Percentiles rank a stretch among this genome's conserved stretches.
These are phyloP conservation scores for Trichoderma breve DNA, from an alignment of 2,329 filamentous ascomycete genomes.

Conservation along the genomic window DNA sequence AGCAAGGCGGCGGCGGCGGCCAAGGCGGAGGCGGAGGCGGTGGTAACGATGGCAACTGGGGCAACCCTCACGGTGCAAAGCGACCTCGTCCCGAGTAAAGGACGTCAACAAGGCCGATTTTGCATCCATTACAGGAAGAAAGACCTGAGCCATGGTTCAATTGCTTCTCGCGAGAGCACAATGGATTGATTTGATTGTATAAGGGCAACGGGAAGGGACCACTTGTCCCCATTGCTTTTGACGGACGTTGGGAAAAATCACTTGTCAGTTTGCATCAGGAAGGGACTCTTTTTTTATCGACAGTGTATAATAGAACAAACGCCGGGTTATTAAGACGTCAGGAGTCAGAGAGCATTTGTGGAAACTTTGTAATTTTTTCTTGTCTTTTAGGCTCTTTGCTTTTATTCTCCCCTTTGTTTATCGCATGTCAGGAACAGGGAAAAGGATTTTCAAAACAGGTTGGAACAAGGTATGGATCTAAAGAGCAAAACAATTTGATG, in stretches of 20 bases:
- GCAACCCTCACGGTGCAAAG: conserved; percentile 81
- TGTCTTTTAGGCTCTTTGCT: neutral
- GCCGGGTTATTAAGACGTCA: conserved; percentile 12
- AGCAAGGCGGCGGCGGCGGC: conserved; percentile 43
- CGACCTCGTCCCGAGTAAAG: conserved; percentile 68
- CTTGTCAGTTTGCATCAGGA: conserved; percentile 8
- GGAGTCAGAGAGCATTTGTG: conserved; percentile 6
- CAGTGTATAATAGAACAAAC: conserved; percentile 21
- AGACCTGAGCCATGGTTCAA: neutral
- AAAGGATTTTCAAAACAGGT: neutral
- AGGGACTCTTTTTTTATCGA: neutral
- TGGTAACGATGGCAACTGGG: conserved; percentile 57
- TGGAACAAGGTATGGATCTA: neutral
- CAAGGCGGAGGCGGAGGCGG: conserved; percentile 23
- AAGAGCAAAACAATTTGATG: neutral
- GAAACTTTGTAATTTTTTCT: conserved; percentile 3
- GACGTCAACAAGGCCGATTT: neutral
- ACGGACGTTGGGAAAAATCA: neutral
- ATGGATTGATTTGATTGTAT: neutral
- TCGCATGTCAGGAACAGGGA: neutral
- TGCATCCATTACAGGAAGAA: neutral
- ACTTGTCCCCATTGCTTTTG: neutral
- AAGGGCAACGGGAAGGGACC: neutral
- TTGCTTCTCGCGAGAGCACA: neutral
- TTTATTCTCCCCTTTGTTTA: neutral